Percentiles rank a stretch among this genome's conserved stretches.
Conservation (phyloP, 768 basidiomycete genomes). For the Xanthoconium stramineum region DNA sequence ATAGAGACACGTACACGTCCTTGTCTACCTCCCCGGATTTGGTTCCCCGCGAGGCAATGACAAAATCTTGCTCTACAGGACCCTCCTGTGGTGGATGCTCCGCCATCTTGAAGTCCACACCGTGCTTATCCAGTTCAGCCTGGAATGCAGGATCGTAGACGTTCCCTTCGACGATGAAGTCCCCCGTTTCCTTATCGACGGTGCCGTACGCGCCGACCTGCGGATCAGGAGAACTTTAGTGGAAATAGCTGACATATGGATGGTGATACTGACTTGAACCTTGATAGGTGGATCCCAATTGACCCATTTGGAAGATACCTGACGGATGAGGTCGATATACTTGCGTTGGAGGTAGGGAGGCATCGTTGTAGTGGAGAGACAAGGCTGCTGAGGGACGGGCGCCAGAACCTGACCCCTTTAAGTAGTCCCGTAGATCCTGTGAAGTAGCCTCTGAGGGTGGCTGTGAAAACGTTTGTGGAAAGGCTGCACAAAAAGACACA, state of each 20-base stretch:
- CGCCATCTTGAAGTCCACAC: slow-evolving; percentile 11
- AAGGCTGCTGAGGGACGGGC: not conserved
- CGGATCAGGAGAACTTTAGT: not conserved
- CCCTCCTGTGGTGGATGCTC: slow-evolving; percentile 16
- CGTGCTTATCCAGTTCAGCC: slow-evolving; percentile 12
- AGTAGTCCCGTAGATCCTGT: not conserved
- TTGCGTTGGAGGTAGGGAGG: slow-evolving; percentile 24
- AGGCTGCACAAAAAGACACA: too few species aligned
- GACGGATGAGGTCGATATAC: slow-evolving; percentile 34
- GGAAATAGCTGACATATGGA: not conserved
- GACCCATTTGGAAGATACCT: slow-evolving; percentile 33
- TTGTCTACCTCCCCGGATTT: slow-evolving; percentile 10
- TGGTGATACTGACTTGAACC: slow-evolving; percentile 20
- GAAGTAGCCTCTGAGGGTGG: not conserved
- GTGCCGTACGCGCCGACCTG: slow-evolving; percentile 38
- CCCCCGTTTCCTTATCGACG: slow-evolving; percentile 30
- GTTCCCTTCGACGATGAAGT: slow-evolving; percentile 33
- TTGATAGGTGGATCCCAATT: slow-evolving; percentile 35
- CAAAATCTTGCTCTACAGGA: slow-evolving; percentile 20
- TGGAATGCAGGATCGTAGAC: slow-evolving; percentile 29
- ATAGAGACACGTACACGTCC: slow-evolving; percentile 16
- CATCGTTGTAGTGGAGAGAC: slow-evolving; percentile 7
- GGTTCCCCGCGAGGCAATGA: slow-evolving; percentile 22
- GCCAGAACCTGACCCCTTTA: too few species aligned
- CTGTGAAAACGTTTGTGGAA: not conserved